These are phyloP conservation scores for Starmerella apis DNA, from an alignment of 805 yeast genomes.

Conservation along the genomic window DNA sequence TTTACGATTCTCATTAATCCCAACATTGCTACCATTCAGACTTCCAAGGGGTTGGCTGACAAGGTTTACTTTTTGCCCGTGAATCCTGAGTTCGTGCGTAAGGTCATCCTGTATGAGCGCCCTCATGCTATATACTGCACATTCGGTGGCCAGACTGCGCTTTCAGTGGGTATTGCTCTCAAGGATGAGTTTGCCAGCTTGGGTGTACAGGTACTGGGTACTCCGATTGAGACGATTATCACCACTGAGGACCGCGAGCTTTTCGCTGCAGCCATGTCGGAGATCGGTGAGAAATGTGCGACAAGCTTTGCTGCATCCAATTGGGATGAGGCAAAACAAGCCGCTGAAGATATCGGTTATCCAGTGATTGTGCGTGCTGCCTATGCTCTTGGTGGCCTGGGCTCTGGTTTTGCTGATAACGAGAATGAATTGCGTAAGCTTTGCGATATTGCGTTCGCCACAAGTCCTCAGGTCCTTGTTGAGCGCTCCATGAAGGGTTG, in stretches of 20 bases:
- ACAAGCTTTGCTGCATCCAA: slow-evolving; percentile 74
- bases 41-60: slow-evolving; percentile 95
- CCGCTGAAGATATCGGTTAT: slow-evolving; percentile 78
- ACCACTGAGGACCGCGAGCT: slow-evolving; percentile 98
- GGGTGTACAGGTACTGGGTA: slow-evolving; percentile 93
- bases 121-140: slow-evolving; percentile 97
- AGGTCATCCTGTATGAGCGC: slow-evolving; percentile 85
- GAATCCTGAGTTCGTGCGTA: slow-evolving; percentile 89
- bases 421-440: slow-evolving; percentile 70
- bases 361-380: slow-evolving; percentile 98
- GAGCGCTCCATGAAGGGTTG: slow-evolving; percentile 98
- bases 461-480: slow-evolving; percentile 90
- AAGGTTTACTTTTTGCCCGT: slow-evolving; percentile 98
- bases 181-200: slow-evolving; percentile 88
- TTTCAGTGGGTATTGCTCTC: slow-evolving; percentile 87
- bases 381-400: slow-evolving; percentile 92
- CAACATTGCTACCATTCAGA: slow-evolving; percentile 96
- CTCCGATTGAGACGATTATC: slow-evolving; percentile 88
- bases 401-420: slow-evolving; percentile 93
- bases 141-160: slow-evolving; percentile 98
- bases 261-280: slow-evolving; percentile 88
- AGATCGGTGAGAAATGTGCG: slow-evolving; percentile 93
- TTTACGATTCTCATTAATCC: slow-evolving; percentile 94
- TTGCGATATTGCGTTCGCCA: slow-evolving; percentile 85
- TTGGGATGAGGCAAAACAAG: slow-evolving; percentile 71